Conservation (phyloP, 2,329 filamentous ascomycete species). For the Ophiostoma populinum region DNA sequence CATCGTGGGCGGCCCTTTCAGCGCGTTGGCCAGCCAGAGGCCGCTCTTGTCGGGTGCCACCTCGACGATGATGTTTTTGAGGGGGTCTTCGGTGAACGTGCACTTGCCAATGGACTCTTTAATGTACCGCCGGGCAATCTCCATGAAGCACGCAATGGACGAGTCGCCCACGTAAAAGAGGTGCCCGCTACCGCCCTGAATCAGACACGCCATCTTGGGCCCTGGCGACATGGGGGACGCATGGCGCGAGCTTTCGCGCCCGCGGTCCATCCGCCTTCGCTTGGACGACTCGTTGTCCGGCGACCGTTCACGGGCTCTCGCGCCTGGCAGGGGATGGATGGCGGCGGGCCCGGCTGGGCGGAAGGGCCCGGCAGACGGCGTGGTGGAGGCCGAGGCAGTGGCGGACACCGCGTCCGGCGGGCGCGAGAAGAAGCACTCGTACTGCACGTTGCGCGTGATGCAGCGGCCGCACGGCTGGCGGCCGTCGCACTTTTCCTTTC, state of each 20-base stretch:
- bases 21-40: slow-evolving; percentile 14
- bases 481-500: slow-evolving; percentile 17
- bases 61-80: slow-evolving; percentile 19
- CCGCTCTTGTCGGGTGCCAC: slow-evolving; percentile 15
- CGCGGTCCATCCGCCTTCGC: no score
- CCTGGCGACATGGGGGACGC: no score
- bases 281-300: no score
- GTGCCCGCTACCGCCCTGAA: slow-evolving; percentile 18
- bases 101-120: slow-evolving; percentile 17
- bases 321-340: no score
- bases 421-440: slow-evolving; percentile 12
- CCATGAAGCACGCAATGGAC: slow-evolving; percentile 18
- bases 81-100: slow-evolving; percentile 18
- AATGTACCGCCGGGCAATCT: slow-evolving; percentile 19
- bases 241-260: no score
- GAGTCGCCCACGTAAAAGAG: slow-evolving; percentile 22
- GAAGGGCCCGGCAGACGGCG: neutral
- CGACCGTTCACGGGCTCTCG: no score
- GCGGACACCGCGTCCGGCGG: slow-evolving; percentile 2
- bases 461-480: slow-evolving; percentile 15
- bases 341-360: no score
- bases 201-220: slow-evolving; percentile 16
- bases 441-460: slow-evolving; percentile 11
- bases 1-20: slow-evolving; percentile 9
- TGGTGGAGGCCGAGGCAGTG: neutral